Base-by-base conservation (phyloP, 139 green algal species). In the Picochlorum sp. region DNA sequence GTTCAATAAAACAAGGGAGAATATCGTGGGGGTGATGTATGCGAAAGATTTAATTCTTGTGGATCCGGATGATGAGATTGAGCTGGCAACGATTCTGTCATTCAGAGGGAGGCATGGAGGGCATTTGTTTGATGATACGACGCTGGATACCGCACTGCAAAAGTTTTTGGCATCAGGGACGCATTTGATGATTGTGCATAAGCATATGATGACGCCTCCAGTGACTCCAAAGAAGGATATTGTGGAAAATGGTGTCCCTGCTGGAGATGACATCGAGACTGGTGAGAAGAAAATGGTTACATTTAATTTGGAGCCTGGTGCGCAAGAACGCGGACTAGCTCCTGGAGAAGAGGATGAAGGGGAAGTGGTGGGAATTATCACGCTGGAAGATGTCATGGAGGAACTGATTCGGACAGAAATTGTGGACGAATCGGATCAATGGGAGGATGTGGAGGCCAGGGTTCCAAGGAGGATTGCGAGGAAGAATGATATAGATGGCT, bases 1-100 rank as follows among this genome's bases (percentile, higher is more conserved):
- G 13, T 86, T 75, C 59, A 70, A 82, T 25, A 59, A 35, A 7
- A 18, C 47, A 5, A 50, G 52, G 6, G 33, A 73, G 14, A 82
- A 86, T 60, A 76, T 89, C 28, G 61, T 80, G 10, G 80, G 74
- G 31, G 65, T 89, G 16, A 55, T 89, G 24, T 85, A 76, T 57
- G 65, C 60, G 2, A 89, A 89, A 61, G 82, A 89, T 58, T 70
- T 89, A 26, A 81, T 89, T 49, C 63, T 89, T 26, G 69, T 89
- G 16, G 78, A 89, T 52, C 75, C 78, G 3, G 73, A 83, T n/a
- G 81, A 89, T 59, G 68, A 81, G 60, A 69, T 85, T 8, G 78
- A 89, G 55, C 36, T 89, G 3, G 28, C 59, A 22, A 67, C 81
- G 5, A 63, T 89, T 16, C 37, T 85, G 9, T 67, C 70, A 0